Evolutionary conservation across 352 stramenopile genomes (phyloP).

Genomic region (Globisporangium megalacanthum): DNA sequence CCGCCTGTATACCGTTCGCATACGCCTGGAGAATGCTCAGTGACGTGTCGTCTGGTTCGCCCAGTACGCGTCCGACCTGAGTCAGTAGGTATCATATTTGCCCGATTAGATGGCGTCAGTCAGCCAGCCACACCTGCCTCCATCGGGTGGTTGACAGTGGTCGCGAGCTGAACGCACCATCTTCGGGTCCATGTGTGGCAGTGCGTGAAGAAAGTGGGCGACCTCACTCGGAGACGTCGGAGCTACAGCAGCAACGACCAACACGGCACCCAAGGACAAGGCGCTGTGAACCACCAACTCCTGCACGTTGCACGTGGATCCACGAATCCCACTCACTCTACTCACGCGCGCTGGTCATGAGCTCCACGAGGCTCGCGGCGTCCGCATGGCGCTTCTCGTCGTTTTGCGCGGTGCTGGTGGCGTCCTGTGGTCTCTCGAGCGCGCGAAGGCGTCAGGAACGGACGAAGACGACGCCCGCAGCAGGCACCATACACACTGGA

Average conservation of each 20-base stretch:
- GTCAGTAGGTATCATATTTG: not conserved
- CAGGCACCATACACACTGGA: not conserved
- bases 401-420: not conserved
- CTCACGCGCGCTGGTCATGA: slow-evolving; percentile 49
- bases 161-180: slow-evolving; percentile 26
- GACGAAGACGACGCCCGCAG: not conserved
- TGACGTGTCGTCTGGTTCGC: slow-evolving; percentile 54
- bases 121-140: not conserved
- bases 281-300: not conserved
- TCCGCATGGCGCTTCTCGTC: slow-evolving; percentile 15
- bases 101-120: not conserved
- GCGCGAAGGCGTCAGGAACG: not conserved
- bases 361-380: slow-evolving; percentile 24
- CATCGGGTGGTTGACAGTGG: not conserved
- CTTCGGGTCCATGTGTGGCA: slow-evolving; percentile 59
- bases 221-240: slow-evolving; percentile 47
- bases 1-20: slow-evolving; percentile 27
- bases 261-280: not conserved
- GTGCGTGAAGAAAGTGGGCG: slow-evolving; percentile 56
- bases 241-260: slow-evolving; percentile 11
- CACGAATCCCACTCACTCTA: not conserved
- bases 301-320: not conserved
- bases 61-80: slow-evolving; percentile 58
- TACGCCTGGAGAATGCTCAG: slow-evolving; percentile 68
- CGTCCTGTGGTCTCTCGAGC: not conserved